These are phyloP conservation scores for Acrodontium crateriforme DNA, from an alignment of 2,329 filamentous ascomycete genomes.

Conservation along the genomic window DNA sequence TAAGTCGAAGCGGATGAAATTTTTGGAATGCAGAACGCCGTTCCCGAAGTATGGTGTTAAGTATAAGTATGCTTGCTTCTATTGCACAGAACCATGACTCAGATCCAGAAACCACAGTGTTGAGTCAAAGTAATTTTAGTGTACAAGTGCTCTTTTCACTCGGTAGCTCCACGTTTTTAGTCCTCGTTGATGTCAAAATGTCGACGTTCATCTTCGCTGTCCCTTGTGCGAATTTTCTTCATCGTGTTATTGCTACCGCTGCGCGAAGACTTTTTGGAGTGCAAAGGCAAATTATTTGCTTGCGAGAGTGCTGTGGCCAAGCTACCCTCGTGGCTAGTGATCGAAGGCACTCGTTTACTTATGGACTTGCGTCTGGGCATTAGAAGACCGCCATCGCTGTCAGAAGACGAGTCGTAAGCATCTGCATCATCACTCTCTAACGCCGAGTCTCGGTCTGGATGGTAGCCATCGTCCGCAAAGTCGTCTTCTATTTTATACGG, in stretches of 20 bases:
- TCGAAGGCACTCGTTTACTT: background rate
- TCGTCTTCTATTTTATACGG: slow-evolving; percentile 7
- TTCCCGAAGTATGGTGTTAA: too few species aligned
- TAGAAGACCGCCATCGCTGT: slow-evolving; percentile 26
- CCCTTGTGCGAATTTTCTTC: slow-evolving; percentile 30
- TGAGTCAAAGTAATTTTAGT: too few species aligned
- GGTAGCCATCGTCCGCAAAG: slow-evolving; percentile 19
- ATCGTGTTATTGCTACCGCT: slow-evolving; percentile 38
- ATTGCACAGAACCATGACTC: too few species aligned
- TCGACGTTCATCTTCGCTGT: slow-evolving; percentile 16
- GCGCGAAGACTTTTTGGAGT: slow-evolving; percentile 28
- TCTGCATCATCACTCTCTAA: slow-evolving; percentile 28
- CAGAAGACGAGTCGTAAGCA: slow-evolving; percentile 25
- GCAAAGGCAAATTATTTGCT: slow-evolving; percentile 17
- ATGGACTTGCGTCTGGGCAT: slow-evolving; percentile 22
- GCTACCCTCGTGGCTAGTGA: slow-evolving; percentile 11
- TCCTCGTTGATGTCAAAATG: too few species aligned
- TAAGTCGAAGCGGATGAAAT: too few species aligned
- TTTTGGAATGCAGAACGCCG: too few species aligned
- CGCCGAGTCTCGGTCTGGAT: slow-evolving; percentile 18
- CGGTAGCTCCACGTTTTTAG: too few species aligned
- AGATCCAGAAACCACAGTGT: too few species aligned
- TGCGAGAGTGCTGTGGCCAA: too few species aligned
- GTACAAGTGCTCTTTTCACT: too few species aligned
- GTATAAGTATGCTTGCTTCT: too few species aligned